Conservation (phyloP, 2,329 filamentous ascomycete genomes). For the Calonectria honghensis region DNA sequence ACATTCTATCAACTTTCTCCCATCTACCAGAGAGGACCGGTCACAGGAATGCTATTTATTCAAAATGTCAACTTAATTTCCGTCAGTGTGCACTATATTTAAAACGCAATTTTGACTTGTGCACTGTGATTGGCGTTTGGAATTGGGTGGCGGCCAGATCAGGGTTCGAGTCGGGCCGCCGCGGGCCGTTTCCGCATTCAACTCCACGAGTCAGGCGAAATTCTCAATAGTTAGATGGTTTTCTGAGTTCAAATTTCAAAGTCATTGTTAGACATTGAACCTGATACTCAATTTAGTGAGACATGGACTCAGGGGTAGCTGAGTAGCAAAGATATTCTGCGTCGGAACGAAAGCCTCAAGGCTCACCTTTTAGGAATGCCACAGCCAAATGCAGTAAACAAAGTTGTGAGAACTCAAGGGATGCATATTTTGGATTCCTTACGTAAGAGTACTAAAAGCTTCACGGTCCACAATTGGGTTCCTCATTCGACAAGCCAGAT, state of each 20-base stretch:
- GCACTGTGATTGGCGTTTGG: not conserved
- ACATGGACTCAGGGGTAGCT: not conserved
- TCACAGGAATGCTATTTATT: not conserved
- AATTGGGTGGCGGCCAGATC: not conserved
- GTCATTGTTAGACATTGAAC: not conserved
- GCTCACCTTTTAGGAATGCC: not conserved
- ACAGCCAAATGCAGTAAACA: no score
- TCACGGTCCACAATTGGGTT: no score
- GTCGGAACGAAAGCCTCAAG: not conserved
- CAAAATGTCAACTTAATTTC: not conserved
- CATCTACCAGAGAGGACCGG: not conserved
- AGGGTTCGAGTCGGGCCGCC: not conserved
- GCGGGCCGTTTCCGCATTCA: not conserved
- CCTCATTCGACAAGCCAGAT: no score
- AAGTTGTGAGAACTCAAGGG: no score
- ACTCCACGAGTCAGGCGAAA: not conserved
- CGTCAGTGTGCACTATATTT: not conserved
- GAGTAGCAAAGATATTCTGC: not conserved
- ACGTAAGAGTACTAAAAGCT: no score
- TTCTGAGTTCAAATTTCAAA: not conserved
- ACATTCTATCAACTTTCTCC: no score
- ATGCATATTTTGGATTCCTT: no score
- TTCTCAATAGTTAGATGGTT: no score
- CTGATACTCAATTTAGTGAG: no score
- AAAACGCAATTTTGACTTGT: not conserved